Evolutionary conservation across 2,329 filamentous ascomycete species (phyloP), one percentile per base, ranked within the genome.

Genomic region (Tolypocladium pustulatum): DNA sequence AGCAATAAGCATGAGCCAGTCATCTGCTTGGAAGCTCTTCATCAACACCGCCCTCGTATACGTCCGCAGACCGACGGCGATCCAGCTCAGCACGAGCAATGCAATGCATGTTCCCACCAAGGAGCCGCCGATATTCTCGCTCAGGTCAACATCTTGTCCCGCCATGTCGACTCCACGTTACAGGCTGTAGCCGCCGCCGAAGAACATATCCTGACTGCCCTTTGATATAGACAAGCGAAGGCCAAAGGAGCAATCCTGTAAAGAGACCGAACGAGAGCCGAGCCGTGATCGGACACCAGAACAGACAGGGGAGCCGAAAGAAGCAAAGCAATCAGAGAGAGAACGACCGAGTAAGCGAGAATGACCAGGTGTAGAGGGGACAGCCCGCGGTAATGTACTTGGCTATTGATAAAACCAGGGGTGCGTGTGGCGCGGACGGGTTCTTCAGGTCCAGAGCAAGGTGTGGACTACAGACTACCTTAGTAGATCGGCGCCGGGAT

Each of bases 1-100:
- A 36, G 75, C 73, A 59, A 75, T 63, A 51, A 81, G 61, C 78
- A 82, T 81, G 61, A 81, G 69, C 78, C 79, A 81, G 69, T 82
- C 79, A 66, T 82, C 79, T n/a, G 69, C 61, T 63, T 78, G 72
- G 58, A 80, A 78, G 56, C 69, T 69, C 41, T 75, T 77, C 61
- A 75, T 78, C 61, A 80, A 65, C 27, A 73, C 67, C 6, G 67
- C 68, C 59, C 76, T 71, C 15, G 77, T 77, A 65, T 78, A 79
- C n/a, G 67, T 72, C 58, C 77, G 70, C 51, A 80, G 65, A 17
- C 68, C 65, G 41, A 79, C 73, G 34, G 76, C 73, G 15, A 77
- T 57, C 71, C 74, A 78, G 54, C 70, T 77, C 22, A 78, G 61
- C 22, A 61, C 62, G 53, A 79, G 68, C 52, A 79, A 71, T 20